These are phyloP conservation scores for Candida dubliniensis DNA, from an alignment of 1,139 yeast species.

Conservation along the genomic window DNA sequence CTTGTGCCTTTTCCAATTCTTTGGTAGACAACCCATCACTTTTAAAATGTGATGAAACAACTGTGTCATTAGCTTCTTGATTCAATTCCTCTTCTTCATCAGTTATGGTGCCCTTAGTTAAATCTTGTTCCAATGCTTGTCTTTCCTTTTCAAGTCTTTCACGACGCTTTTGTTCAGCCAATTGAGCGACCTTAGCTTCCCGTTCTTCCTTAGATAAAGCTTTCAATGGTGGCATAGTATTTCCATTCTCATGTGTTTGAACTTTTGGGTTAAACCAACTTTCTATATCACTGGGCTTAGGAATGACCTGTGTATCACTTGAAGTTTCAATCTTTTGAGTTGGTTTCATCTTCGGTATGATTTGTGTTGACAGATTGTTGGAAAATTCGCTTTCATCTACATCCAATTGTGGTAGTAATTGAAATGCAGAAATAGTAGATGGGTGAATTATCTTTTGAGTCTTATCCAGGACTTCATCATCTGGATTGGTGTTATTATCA, in stretches of 20 bases:
- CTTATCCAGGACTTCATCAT: conserved; percentile 2
- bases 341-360: neutral
- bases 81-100: conserved; percentile 44
- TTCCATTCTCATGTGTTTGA: conserved; percentile 13
- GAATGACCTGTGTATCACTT: conserved; percentile 1
- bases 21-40: conserved; percentile 20
- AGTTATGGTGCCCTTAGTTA: conserved; percentile 35
- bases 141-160: conserved; percentile 20
- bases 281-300: conserved; percentile 1
- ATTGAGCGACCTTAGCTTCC: conserved; percentile 20
- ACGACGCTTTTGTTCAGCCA: conserved; percentile 25
- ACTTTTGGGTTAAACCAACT: conserved; percentile 11
- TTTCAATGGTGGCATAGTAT: conserved; percentile 1
- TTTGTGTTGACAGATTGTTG: neutral
- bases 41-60: conserved; percentile 16
- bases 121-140: conserved; percentile 31
- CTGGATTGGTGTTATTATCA: conserved; percentile 4
- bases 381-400: conserved; percentile 27
- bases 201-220: conserved; percentile 23
- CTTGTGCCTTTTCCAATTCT: conserved; percentile 35
- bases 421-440: conserved; percentile 8
- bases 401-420: conserved; percentile 29
- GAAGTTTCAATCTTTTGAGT: neutral
- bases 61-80: conserved; percentile 21
- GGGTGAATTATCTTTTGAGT: conserved; percentile 1